Base-by-base conservation (phyloP, 768 basidiomycete species). In the Boletus reticuloceps region DNA sequence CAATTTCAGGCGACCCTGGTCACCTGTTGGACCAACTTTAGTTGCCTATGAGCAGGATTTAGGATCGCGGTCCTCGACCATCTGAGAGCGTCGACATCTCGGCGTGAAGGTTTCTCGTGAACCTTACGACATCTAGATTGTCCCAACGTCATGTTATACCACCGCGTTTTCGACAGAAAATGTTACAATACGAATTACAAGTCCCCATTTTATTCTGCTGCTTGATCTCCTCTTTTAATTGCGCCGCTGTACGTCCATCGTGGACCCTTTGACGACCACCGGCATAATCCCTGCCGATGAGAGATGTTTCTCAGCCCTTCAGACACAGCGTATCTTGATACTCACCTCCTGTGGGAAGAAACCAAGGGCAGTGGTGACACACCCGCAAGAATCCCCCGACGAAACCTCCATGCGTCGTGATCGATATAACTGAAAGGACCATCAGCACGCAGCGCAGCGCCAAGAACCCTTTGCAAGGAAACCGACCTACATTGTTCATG, bases 391-490 rank as follows among this genome's bases (percentile, higher is more conserved):
- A 80, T 2, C 78, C 83, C 40, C 79, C 75, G 46, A 85, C 82
- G 55, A 84, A 79, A 0, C 85, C 87, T 12, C 80, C 76, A 64
- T 91, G 88, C 0, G 82, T 75, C 1, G 85, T 85, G 50, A 88
- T 77, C 12, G 85, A 84, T 19, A 89, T 77, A 54, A 80, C 88
- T 89, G 25, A 31, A 20, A 17, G 27, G 17, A 9, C 7, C 17
- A 47, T 41, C 11, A 46, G 42, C 11, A 31, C 39, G 19, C 16
- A 47, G 4, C n/a, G 5, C 13, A 37, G 13, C 17, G 3, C 42
- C n/a, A 5, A 14, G 20, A 14, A 51, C 4, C 13, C 4, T 16
- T 17, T 16, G 2, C 22, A n/a, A 29, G 9, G 17, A 31, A 39
- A 32, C n/a, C 29, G 36, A 4, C 32, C 22, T 32, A 54, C 53